Evolutionary conservation across 768 basidiomycete genomes (phyloP), one percentile per base, ranked within the genome.

Genomic region (Dioszegia aurantiaca): DNA sequence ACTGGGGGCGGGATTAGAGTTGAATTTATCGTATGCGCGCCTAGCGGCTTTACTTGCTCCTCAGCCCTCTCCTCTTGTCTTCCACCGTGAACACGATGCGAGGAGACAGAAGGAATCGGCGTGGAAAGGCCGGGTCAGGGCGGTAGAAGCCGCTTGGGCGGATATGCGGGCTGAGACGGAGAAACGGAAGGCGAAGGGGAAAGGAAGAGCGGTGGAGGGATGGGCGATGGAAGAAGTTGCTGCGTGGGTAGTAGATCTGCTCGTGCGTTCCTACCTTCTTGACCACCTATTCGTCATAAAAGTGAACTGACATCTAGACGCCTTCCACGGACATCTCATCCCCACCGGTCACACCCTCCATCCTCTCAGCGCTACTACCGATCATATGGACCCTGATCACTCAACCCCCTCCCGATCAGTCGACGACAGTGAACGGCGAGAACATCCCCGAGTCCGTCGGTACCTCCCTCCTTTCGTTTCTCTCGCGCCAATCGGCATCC

Each of bases 381-480:
- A 65, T 74, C 21, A 63, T 77, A 4, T 78, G 74, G 70, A 56
- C 69, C 0, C 68, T 79, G 8, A 46, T 77, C 79, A 81, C 65
- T 64, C 78, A 61, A 69, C 64, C 69, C 0, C 67, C 74, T 4
- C 42, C 24, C 10, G 23, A n/a, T 33, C 33, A 33, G 14, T 33
- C 33, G 4, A 36, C 10, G 4, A 9, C 44, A 43, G 26, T 8
- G 6, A 42, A 42, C 30, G 56, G 23, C n/a, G 74, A 62, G 2
- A 58, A 61, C 33, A 63, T 60, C 42, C 69, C 58, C 57, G 69
- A 60, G 28, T 70, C 77, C 56, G 80, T 87, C 47, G 77, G 85
- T 21, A 72, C 74, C 24, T 86, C 86, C 8, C 79, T 82, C 2
- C 72, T 90, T 24, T 83, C 85, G 26, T 89, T 94, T 68, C 83